Base-by-base conservation (phyloP, 1,139 yeast species). In the Pichia sp. region DNA sequence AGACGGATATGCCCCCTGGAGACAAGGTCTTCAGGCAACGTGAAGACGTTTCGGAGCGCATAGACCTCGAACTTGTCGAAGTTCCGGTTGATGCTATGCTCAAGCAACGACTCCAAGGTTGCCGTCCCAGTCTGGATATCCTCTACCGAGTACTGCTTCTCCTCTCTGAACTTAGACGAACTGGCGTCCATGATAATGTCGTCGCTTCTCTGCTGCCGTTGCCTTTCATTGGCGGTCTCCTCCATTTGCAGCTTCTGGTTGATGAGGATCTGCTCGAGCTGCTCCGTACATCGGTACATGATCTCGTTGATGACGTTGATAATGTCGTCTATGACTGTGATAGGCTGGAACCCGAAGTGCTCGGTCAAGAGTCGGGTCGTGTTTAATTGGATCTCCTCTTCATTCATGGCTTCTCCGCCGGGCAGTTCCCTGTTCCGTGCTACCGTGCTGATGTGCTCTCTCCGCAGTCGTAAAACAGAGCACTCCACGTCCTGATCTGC, bases 11-110 rank as follows among this genome's bases (percentile, higher is more conserved):
- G 84, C 6, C 95, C 95, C 7, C 74, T 80, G 14, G 78, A 77
- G 1, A 87, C 75, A 46, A 89, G 72, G n/a, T 86, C 87, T 4
- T 71, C 71, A 0, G 97, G 96, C 14, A 92, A 73, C 10, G 80
- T 79, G 55, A 92, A 75, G 24, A 92, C 81, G 67, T 92, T 92
- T 63, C 97, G 72, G 53, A 90, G 71, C 5, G 89, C 81, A 67
- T 91, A 92, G 41, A 91, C 73, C 72, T 92, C 98, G 65, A 89
- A 85, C 68, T 85, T 85, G 70, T 92, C 97, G 68, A 90, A 91
- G 66, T 88, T 87, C 63, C 78, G 78, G 70, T 91, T 97, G n/a
- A 91, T 87, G 3, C 84, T 79, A 57, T 82, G 80, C 64, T 89
- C 96, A 55, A 92, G 67, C 46, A 88, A 71, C 0, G 93, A 83